Conservation (phyloP, 345 rosid genomes). For the Pelargonium nanum region DNA sequence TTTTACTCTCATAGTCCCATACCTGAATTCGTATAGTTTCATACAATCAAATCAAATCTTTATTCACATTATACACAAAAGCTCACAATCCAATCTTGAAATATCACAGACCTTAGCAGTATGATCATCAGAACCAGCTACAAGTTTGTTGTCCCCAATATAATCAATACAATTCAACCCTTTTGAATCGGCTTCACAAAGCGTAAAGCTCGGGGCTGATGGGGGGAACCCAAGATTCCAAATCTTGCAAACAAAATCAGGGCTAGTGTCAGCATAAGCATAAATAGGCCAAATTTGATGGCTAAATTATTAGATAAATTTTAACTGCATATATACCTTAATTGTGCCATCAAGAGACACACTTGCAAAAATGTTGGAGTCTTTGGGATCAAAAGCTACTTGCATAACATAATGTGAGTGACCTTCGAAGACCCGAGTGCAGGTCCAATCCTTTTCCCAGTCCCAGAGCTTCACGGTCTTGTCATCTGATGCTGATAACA, state of each 20-base stretch:
- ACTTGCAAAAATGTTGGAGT: constrained; percentile 19
- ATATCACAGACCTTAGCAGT: constrained; percentile 26
- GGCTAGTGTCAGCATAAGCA: not conserved
- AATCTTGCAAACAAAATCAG: constrained; percentile 12
- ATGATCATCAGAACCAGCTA: constrained; percentile 30
- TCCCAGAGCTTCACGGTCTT: constrained; percentile 29
- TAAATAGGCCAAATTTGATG: not conserved
- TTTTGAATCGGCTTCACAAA: constrained; percentile 17
- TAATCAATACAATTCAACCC: constrained; percentile 25
- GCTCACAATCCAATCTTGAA: too few relatives aligned
- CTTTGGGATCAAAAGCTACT: constrained; percentile 13
- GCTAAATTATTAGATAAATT: not conserved
- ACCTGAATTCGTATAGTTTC: constrained; percentile 3
- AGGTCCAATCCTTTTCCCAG: constrained; percentile 36
- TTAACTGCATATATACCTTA: constrained; percentile 14
- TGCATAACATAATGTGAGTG: constrained; percentile 40
- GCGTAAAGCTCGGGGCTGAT: constrained; percentile 6
- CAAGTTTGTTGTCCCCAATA: constrained; percentile 4
- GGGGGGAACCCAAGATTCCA: constrained; percentile 27
- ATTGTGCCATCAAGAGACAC: constrained; percentile 28
- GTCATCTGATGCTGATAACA: constrained; percentile 31
- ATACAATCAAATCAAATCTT: not conserved
- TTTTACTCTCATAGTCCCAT: constrained; percentile 20
- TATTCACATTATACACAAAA: not conserved
- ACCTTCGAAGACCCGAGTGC: constrained; percentile 22